Conservation (phyloP, 73 alveolate species). For the Paramecium tetraurelia region DNA sequence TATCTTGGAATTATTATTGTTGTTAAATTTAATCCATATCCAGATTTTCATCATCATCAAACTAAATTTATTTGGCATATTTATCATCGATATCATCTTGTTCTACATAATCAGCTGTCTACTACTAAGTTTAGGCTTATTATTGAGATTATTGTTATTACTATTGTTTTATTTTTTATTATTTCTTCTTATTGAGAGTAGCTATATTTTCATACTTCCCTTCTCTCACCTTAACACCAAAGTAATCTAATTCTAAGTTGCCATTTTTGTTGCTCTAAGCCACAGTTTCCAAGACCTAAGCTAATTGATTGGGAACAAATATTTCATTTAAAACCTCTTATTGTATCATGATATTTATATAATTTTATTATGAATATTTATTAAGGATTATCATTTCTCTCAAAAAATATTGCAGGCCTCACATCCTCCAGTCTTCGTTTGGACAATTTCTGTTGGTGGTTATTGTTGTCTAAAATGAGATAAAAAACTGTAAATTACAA, state of each 20-base stretch:
- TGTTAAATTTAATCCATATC: not conserved
- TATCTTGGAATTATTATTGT: not conserved
- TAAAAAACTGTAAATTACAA: not conserved
- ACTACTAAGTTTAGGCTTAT: not conserved
- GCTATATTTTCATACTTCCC: not conserved
- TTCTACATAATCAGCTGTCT: not conserved
- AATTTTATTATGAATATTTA: not conserved
- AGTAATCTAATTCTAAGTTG: not conserved
- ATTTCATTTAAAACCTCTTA: not conserved
- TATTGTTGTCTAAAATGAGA: not conserved
- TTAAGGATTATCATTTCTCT: not conserved
- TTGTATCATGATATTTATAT: not conserved
- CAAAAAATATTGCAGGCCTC: constrained; percentile 5
- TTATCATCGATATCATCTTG: not conserved
- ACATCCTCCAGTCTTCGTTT: constrained; percentile 4
- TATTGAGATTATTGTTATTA: not conserved
- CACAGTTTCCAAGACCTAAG: not conserved
- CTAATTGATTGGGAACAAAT: not conserved
- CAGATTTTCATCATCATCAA: constrained; percentile 2
- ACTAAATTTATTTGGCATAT: not conserved
- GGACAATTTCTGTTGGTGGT: not conserved
- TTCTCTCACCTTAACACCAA: not conserved
- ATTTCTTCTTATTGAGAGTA: not conserved
- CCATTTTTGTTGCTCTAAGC: not conserved
- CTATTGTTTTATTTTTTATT: not conserved